Base-by-base conservation (phyloP, 176 grass and related monocot genomes). In the Pharus latifolius region DNA sequence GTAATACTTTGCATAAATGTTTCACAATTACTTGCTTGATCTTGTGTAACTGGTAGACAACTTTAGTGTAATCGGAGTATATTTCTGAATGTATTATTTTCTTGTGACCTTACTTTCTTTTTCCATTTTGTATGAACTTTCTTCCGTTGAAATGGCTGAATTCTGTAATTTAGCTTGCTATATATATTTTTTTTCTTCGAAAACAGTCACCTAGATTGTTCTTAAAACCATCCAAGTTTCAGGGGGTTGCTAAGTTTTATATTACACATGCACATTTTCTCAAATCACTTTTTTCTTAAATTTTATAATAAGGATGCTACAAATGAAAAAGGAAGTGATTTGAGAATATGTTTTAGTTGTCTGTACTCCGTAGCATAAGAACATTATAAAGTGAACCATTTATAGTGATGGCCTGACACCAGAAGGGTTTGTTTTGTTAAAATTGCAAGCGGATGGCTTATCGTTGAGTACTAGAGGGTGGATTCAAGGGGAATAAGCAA, bases 81-180 rank as follows among this genome's bases (percentile, higher is more conserved):
- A 38, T 32, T 49, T 78, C 25, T 49, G 25, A 2, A 50, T 49
- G 11, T 49, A 17, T 77, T 42, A 56, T 71, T 71, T 77, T 31
- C 18, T 9, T 0, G n/a, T 64, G 24, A 33, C 22, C 44, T 3
- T 9, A 16, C 3, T 83, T 83, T 63, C 0, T n/a, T 78, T 70
- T 11, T 58, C 3, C 49, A 31, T 60, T 73, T 55, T 30, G 40
- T 83, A 14, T 26, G 19, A 68, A 30, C 14, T 38, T 28, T 77
- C 28, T 49, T 70, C 72, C 44, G 40, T 26, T 83, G n/a, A 78
- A 77, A 52, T 43, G 34, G 27, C 53, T 29, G 42, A 66, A n/a
- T 22, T 31, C 48, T 41, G 44, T 73, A 40, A 20, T 53, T 12
- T 43, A 51, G 12, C 25, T 68, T 42, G 19, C 35, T 46, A n/a